Percentiles rank a stretch among this genome's conserved stretches.
phyloP scores from a whole-genome alignment of 192 early-diverging fungal species.

The Podila horticola region DNA sequence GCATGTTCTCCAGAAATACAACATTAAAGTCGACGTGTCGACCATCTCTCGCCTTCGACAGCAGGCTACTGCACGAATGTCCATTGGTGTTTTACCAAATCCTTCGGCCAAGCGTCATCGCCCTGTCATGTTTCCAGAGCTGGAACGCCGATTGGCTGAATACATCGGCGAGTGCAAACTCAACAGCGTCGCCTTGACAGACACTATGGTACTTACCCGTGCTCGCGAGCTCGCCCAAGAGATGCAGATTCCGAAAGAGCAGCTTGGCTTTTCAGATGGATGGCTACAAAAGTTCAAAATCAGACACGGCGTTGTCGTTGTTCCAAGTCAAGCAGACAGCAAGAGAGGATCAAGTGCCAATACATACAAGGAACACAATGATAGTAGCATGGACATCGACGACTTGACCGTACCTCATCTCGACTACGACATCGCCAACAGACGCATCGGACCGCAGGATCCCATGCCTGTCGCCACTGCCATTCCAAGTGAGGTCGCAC shows the following conservation, averaged over 20 bases:
- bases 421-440: not conserved
- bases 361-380: no score
- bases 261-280: constrained; percentile 42
- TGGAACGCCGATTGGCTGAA: constrained; percentile 42
- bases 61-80: constrained; percentile 10
- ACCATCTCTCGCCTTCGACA: constrained; percentile 33
- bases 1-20: constrained; percentile 23
- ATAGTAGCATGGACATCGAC: no score
- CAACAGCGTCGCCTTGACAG: constrained; percentile 9
- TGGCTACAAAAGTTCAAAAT: constrained; percentile 58
- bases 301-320: constrained; percentile 31
- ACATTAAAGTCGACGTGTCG: constrained; percentile 41
- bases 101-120: constrained; percentile 42
- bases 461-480: no score
- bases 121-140: constrained; percentile 35
- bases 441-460: no score
- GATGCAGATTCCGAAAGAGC: constrained; percentile 15
- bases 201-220: constrained; percentile 26
- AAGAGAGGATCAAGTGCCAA: not conserved
- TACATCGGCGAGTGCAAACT: constrained; percentile 27
- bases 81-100: constrained; percentile 22
- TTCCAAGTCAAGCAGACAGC: not conserved
- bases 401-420: no score
- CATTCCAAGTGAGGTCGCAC: no score
- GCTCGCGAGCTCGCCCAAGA: constrained; percentile 30